These are phyloP conservation scores for Paraconiothyrium brasiliense DNA, from an alignment of 2,329 filamentous ascomycete species.

Conservation along the genomic window DNA sequence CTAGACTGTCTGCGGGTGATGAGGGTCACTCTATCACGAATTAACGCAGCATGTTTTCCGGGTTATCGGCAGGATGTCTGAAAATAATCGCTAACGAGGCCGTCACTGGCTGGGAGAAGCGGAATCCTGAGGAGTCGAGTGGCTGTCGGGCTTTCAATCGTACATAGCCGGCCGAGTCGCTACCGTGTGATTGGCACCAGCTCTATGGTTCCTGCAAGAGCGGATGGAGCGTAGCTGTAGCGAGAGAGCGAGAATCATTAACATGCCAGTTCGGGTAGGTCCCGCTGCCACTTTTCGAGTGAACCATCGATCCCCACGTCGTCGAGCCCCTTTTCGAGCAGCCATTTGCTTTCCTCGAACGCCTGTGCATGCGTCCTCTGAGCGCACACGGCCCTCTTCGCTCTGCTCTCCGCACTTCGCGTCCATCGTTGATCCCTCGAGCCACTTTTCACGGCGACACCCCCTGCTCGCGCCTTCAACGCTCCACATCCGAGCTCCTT, in stretches of 20 bases:
- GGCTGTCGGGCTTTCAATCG: slow-evolving; percentile 7
- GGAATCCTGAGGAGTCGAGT: not conserved
- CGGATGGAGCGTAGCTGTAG: slow-evolving; percentile 1
- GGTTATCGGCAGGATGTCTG: slow-evolving; percentile 10
- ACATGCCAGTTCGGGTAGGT: slow-evolving; percentile 11
- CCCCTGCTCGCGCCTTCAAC: not conserved
- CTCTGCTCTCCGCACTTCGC: slow-evolving; percentile 11
- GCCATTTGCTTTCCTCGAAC: not conserved
- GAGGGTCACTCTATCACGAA: slow-evolving; percentile 2
- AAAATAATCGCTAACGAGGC: not conserved
- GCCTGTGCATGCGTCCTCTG: slow-evolving; percentile 2
- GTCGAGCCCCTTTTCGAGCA: slow-evolving; percentile 14
- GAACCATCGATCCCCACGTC: slow-evolving; percentile 5
- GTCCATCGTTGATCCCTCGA: not conserved
- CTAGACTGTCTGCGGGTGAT: slow-evolving; percentile 4
- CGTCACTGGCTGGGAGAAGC: slow-evolving; percentile 10
- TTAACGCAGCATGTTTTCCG: slow-evolving; percentile 13
- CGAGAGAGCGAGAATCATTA: not conserved
- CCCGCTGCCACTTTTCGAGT: slow-evolving; percentile 7
- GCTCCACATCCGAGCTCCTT: slow-evolving; percentile 17
- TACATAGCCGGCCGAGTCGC: slow-evolving; percentile 14
- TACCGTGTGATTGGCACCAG: slow-evolving; percentile 18
- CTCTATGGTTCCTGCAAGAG: slow-evolving; percentile 14
- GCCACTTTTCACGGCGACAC: not conserved
- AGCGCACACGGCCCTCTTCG: slow-evolving; percentile 15